Base-by-base conservation (phyloP, 2,329 filamentous ascomycete species). In the Blastomyces percursus region DNA sequence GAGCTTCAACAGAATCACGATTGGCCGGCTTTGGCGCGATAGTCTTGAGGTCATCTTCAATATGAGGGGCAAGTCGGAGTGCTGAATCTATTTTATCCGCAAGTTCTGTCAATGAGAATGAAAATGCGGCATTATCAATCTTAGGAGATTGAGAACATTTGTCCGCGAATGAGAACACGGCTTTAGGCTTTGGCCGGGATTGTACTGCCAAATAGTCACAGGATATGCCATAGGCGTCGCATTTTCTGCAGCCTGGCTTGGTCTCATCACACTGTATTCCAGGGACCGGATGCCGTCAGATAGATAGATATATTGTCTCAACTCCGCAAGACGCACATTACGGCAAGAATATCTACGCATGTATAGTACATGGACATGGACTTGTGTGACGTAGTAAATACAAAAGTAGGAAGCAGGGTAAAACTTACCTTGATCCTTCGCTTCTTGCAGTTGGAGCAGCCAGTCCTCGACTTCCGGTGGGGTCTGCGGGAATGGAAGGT, bases 381-480 rank as follows among this genome's bases (percentile, higher is more conserved):
- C 12, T 2, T 51, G 27, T 40, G 19, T 3, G 8, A 35, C 8
- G 46, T 16, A 56, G 46, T 40, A 60, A 56, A 51, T 50, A 24
- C 32, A 27, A n/a, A 46, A 42, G 8, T n/a, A 48, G 42, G 42
- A 48, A 12, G 42, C 32, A 40, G 42, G 1, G n/a, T 44, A 52
- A 44, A 24, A n/a, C 46, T 40, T 71, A 75, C 72, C 68, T 75
- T 75, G 44, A 75, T 69, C 65, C 70, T 66, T 30, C 73, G 69
- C 30, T 68, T 68, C 66, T 75, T 75, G 64, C 73, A 75, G 51
- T 69, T 70, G 42, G 63, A 62, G 61, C 73, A 75, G 8, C 74
- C 73, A 30, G 64, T 66, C 19, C 72, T 69, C 48, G 73, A 75
- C 64, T 75, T 74, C 42, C 69, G 72, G 67, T 75, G 73, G 2